Evolutionary conservation across 208 protist species (phyloP), one percentile per base, ranked within the genome.

Genomic region (Crithidia bombi): DNA sequence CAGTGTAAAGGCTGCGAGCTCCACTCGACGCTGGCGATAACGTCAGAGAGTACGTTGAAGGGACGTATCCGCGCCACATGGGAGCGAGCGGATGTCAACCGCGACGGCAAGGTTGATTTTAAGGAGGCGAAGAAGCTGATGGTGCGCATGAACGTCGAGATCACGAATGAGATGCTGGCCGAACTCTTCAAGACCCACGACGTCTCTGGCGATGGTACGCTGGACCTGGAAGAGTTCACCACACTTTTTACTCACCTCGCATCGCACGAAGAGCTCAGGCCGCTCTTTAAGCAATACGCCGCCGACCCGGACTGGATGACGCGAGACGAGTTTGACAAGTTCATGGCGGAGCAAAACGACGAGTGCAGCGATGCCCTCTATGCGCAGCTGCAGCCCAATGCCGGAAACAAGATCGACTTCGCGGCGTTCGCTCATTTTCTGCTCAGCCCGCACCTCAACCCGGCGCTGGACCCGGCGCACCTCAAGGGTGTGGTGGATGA

Each of bases 151-250:
- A 90, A 83, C 39, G 69, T 86, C 14, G 69, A 85, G 38, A 81
- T 82, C 49, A 47, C 25, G 19, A 59, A 77, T 33, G 30, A 17
- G 14, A 23, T 63, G 38, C 44, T 90, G 26, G 52, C 58, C n/a
- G 19, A 50, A 11, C 57, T 81, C 6, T 80, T 90, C 46, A 41
- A 49, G 26, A 35, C 70, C n/a, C 78, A 79, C 66, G 83, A 85
- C 66, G 44, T 26, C 26, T 84, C 75, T 11, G 65, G 75, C 5
- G 84, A 87, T 44, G 78, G 69, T 19, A 52, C 59, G 12, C 75
- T 92, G n/a, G 61, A 84, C 44, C 63, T 83, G 41, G 67, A 81
- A 23, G 83, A 90, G 62, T 92, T 90, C 63, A 72, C 54, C 1
- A 72, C 36, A 10, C 67, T 92, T 35, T 92, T 81, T 63, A 63